Percentiles rank a stretch among this genome's conserved stretches.
Evolutionary conservation across 2,329 filamentous ascomycete genomes (phyloP).

Genomic region (Diaporthe citriasiana): DNA sequence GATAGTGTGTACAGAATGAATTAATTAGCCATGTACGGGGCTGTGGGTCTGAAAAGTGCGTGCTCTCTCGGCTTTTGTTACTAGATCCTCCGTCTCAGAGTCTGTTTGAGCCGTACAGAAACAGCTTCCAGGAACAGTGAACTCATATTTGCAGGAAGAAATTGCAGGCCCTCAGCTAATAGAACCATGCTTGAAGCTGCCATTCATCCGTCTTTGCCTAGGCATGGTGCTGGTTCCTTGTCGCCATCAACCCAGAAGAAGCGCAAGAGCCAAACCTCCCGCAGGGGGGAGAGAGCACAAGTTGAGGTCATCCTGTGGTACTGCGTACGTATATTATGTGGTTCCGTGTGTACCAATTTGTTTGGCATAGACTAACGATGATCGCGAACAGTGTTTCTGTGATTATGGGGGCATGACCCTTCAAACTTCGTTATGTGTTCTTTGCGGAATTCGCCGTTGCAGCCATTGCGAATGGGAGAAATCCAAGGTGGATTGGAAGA

Average conservation of each 20-base stretch:
- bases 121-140: not conserved
- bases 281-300: not conserved
- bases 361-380: not conserved
- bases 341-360: too few relatives aligned
- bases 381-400: conserved; percentile 1
- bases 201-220: not conserved
- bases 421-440: not conserved
- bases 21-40: conserved; percentile 6
- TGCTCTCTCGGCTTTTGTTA: not conserved
- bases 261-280: too few relatives aligned
- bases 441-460: not conserved
- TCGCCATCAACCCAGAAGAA: not conserved
- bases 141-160: not conserved
- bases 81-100: not conserved
- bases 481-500: not conserved
- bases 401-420: not conserved
- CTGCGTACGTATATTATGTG: not conserved
- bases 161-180: not conserved
- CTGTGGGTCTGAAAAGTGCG: not conserved
- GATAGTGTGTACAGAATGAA: too few relatives aligned
- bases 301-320: not conserved
- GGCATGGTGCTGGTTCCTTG: not conserved
- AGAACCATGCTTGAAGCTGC: not conserved
- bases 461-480: not conserved
- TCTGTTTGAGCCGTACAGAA: not conserved